Evolutionary conservation across 2,329 filamentous ascomycete genomes (phyloP), one percentile per base, ranked within the genome.

Genomic region (Sporothrix curviconia): DNA sequence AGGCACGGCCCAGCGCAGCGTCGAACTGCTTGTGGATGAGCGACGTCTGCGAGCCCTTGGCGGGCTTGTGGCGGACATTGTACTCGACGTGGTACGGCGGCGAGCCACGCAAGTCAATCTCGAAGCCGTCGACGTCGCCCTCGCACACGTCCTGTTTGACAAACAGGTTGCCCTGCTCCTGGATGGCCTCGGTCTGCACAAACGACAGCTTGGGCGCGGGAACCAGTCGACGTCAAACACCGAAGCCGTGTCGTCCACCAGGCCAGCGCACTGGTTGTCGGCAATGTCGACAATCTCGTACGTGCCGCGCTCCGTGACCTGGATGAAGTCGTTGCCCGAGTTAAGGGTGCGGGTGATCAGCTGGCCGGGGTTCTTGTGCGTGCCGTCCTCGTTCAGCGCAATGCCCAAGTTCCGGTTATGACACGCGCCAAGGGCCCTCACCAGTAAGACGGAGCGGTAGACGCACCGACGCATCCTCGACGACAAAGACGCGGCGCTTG

Each of bases 91-190:
- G 84, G 69, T 88, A 97, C 1, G 94, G 94, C 36, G 92, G 82
- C 52, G 86, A 81, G 56, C 89, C 86, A 89, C 60, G 25, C 12
- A 32, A 12, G 42, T 81, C 80, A 55, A 99, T 76, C 66, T 96
- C 91, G 56, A 96, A 85, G 3, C 85, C 84, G 69, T 96, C 92
- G 66, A 96, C 88, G 61, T 97, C 92, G 30, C 92, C 92, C 74
- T 99, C 92, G 67, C 94, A 99, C 30, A 99, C 86, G 60, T 92
- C 86, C 42, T 85, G 81, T 71, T 95, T 95, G 64, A 85, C 69
- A 67, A 86, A 88, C 34, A 78, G 77, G 28, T 77, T 75, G 8
- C 74, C 76, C 15, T 77, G 71, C 36, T 43, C 17, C 11, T 75
- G 75, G 47, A 89, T 78, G 47, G 84, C 81, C 4, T 83, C 77